phyloP scores from a whole-genome alignment of 192 early-diverging fungal species.

The Coemansia brasiliensis region DNA sequence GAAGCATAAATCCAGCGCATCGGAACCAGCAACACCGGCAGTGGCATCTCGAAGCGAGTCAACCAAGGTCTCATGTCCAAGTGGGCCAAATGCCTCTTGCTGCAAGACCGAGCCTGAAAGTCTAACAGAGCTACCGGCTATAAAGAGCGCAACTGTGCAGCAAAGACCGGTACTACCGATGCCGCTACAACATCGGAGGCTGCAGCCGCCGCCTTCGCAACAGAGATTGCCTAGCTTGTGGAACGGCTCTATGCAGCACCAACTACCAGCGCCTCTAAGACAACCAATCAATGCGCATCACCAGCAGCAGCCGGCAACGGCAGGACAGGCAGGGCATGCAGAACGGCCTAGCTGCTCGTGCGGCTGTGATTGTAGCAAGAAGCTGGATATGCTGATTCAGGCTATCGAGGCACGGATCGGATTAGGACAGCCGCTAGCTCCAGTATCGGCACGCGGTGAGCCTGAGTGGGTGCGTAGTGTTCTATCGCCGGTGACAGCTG shows the following conservation, averaged over 20 bases:
- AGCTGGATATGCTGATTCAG: conserved; percentile 40
- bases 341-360: conserved; percentile 41
- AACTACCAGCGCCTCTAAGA: background rate
- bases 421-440: conserved; percentile 10
- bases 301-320: background rate
- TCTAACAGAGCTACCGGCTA: background rate
- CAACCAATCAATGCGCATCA: background rate
- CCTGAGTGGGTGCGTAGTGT: conserved; percentile 33
- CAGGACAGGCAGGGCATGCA: background rate
- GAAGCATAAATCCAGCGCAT: conserved; percentile 2
- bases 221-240: background rate
- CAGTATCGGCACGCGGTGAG: conserved; percentile 2
- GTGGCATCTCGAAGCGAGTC: background rate
- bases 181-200: background rate
- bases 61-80: conserved; percentile 1
- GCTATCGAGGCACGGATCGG: conserved; percentile 46
- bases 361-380: conserved; percentile 47
- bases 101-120: conserved; percentile 5
- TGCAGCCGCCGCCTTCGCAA: background rate
- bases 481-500: conserved; percentile 23
- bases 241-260: background rate
- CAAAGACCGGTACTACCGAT: conserved; percentile 4
- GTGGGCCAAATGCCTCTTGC: conserved; percentile 17
- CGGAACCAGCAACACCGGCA: conserved; percentile 3
- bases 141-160: background rate